phyloP scores from a whole-genome alignment of 257 asterid genomes.

The Paraleonurus japonicus region DNA sequence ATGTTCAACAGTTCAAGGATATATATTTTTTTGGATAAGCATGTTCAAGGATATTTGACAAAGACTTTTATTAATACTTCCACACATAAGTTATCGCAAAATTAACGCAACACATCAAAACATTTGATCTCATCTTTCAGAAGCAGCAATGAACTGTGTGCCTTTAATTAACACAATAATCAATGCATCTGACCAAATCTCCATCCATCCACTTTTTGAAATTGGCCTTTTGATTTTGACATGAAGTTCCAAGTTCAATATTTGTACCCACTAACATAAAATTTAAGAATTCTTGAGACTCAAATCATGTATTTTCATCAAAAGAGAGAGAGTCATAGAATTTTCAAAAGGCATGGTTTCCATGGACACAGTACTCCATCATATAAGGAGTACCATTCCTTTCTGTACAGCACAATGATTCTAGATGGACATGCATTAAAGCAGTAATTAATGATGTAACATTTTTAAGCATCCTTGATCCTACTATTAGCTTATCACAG shows the following conservation, averaged over 20 bases:
- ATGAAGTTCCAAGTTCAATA: not conserved
- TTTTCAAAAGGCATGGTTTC: not conserved
- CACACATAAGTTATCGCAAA: not conserved
- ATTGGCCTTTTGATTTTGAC: not conserved
- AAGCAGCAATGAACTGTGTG: not conserved
- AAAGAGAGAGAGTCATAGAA: constrained; percentile 14
- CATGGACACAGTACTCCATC: not conserved
- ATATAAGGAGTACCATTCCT: constrained; percentile 3
- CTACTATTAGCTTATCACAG: not conserved
- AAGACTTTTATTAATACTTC: not conserved
- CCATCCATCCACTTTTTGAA: not conserved
- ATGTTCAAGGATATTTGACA: not conserved
- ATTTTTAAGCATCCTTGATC: not conserved
- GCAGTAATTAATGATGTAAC: not conserved
- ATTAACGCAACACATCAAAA: not conserved
- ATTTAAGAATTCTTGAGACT: not conserved
- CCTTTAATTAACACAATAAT: not conserved
- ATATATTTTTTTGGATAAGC: too few relatives aligned
- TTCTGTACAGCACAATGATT: not conserved
- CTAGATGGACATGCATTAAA: not conserved
- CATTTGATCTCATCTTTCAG: not conserved
- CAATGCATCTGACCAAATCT: not conserved
- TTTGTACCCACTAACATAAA: not conserved
- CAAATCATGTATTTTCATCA: not conserved
- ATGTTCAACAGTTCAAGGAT: too few relatives aligned